Evolutionary conservation across 495 filamentous ascomycete genomes (phyloP).

Genomic region (Hyaloscypha bicolor): DNA sequence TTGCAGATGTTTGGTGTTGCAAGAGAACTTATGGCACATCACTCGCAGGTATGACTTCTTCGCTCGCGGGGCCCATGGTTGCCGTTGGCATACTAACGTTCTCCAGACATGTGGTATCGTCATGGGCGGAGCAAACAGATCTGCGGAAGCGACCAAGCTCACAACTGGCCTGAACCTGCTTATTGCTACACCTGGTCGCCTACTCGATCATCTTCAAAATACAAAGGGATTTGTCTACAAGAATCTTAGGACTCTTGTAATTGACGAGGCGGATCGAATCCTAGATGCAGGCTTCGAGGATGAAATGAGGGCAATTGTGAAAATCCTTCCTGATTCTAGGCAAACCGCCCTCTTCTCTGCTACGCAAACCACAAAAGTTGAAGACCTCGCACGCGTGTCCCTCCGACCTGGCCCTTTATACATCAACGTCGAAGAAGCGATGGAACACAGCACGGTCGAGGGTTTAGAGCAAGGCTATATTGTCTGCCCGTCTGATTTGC

Average conservation of each 20-base stretch:
- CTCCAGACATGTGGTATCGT: slow-evolving; percentile 80
- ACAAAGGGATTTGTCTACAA: slow-evolving; percentile 92
- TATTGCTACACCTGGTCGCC: slow-evolving; percentile 88
- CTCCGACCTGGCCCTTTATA: slow-evolving; percentile 90
- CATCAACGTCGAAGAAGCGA: slow-evolving; percentile 85
- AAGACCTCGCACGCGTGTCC: slow-evolving; percentile 93
- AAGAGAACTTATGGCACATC: slow-evolving; percentile 82
- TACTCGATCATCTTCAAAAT: slow-evolving; percentile 94
- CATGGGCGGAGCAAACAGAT: slow-evolving; percentile 91
- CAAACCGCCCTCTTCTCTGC: slow-evolving; percentile 98
- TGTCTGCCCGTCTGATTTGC: slow-evolving; percentile 87
- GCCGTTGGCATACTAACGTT: too few species aligned
- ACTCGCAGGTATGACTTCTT: slow-evolving; percentile 59
- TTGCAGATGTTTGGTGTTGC: slow-evolving; percentile 97
- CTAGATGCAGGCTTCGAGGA: slow-evolving; percentile 98
- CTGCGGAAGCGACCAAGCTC: slow-evolving; percentile 92
- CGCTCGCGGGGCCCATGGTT: too few species aligned
- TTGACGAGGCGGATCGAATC: slow-evolving; percentile 93
- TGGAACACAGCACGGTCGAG: slow-evolving; percentile 84
- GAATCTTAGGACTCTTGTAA: slow-evolving; percentile 84
- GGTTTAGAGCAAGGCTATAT: slow-evolving; percentile 96
- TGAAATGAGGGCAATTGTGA: slow-evolving; percentile 96
- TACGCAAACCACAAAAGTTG: slow-evolving; percentile 97
- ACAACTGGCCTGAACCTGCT: slow-evolving; percentile 91
- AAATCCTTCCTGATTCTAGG: slow-evolving; percentile 87